Evolutionary conservation across 306 rosid genomes (phyloP), one percentile per base, ranked within the genome.

Genomic region (Rosa persica): DNA sequence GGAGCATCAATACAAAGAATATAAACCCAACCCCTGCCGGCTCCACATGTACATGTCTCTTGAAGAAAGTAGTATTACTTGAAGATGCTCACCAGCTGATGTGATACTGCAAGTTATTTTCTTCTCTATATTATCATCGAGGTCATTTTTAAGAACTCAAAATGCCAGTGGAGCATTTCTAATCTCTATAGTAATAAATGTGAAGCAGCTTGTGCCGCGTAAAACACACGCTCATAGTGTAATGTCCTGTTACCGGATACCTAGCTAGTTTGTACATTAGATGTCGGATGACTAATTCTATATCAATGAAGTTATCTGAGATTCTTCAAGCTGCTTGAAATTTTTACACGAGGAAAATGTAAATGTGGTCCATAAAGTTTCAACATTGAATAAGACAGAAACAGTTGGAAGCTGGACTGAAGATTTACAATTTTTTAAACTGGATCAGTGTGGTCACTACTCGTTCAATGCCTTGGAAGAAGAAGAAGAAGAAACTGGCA

Each of bases 371-470:
- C 72, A 10, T 5, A 40, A n/a, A 67, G 27, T 67, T 39, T n/a
- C n/a, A 12, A 67, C 8, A 42, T 67, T 36, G 72, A 9, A n/a
- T 20, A 20, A 67, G 72, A 66, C 4, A 36, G 47, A 17, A 38
- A 30, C 7, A 66, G 70, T 19, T 36, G 15, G 47, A 36, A 38
- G 67, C 44, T 6, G 70, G 25, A 64, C n/a, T 15, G 43, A 20
- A 66, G 70, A 19, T 19, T 8, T 8, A 15, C 11, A 38, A 46
- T 23, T 22, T 64, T 15, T 23, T 42, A 9, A 47, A 44, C 74
- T 8, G 42, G 6, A 70, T 68, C 58, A 16, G 1, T 46, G 74
- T 46, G 74, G 74, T 25, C 74, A 70, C 74, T 48, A 47, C 55
- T 69, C 19, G 22, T 9, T 30, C 42, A 16, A 34, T 30, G 10